Evolutionary conservation across 768 basidiomycete genomes (phyloP).

Genomic region (Psilocybe cyanescens): DNA sequence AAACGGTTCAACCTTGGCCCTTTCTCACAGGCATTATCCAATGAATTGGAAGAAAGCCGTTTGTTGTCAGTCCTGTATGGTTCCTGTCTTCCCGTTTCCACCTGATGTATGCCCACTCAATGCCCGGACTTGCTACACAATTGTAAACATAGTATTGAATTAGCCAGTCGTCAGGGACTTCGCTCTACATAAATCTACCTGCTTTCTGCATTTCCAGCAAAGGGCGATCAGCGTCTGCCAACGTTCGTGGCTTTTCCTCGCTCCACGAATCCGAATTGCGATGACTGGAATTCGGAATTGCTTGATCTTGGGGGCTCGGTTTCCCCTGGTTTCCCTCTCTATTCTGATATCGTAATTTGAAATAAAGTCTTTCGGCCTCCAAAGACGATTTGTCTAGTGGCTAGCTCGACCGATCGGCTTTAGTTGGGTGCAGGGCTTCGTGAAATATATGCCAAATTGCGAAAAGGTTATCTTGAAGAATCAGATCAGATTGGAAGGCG

Average conservation of each 20-base stretch:
- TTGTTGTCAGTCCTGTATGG: neutral
- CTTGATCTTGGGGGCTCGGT: neutral
- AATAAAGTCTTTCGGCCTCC: neutral
- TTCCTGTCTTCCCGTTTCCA: neutral
- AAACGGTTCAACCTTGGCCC: conserved; percentile 1
- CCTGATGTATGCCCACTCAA: neutral
- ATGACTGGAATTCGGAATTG: neutral
- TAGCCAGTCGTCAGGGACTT: neutral
- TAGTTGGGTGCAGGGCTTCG: neutral
- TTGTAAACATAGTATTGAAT: neutral
- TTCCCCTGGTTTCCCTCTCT: neutral
- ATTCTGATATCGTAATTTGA: neutral
- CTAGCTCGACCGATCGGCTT: neutral
- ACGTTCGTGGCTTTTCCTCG: neutral
- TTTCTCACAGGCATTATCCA: neutral
- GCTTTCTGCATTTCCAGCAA: too few relatives aligned
- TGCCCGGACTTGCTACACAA: neutral
- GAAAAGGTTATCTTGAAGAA: neutral
- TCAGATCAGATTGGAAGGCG: conserved; percentile 1
- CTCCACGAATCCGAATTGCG: neutral
- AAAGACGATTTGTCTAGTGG: neutral
- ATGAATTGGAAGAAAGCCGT: neutral
- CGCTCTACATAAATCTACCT: neutral
- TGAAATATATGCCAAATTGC: neutral
- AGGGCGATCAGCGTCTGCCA: too few relatives aligned